These are phyloP conservation scores for Vigna angularis DNA, from an alignment of 306 rosid species.

Conservation along the genomic window DNA sequence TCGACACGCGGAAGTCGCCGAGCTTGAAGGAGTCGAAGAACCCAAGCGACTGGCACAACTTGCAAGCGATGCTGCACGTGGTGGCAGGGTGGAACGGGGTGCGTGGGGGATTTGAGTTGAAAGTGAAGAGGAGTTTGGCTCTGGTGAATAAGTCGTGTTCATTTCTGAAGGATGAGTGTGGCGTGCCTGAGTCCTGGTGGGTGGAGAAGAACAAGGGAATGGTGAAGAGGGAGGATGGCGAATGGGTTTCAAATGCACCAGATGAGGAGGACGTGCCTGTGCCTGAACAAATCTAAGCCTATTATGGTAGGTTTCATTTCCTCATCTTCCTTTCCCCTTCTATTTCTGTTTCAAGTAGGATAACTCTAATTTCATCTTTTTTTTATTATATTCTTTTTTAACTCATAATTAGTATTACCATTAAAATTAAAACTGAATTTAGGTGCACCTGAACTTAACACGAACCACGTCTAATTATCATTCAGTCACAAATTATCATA, in stretches of 20 bases:
- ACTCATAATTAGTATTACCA: too few species aligned
- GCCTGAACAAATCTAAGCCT: constrained; percentile 48
- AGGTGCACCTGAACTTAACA: too few species aligned
- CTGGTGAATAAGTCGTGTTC: constrained; percentile 70
- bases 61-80: constrained; percentile 73
- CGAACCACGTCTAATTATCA: too few species aligned
- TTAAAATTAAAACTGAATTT: too few species aligned
- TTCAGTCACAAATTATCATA: too few species aligned
- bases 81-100: constrained; percentile 84
- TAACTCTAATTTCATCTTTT: too few species aligned
- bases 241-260: constrained; percentile 60
- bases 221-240: constrained; percentile 61
- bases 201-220: constrained; percentile 74
- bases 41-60: constrained; percentile 72
- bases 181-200: constrained; percentile 69
- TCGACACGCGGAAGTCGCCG: constrained; percentile 61
- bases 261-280: constrained; percentile 65
- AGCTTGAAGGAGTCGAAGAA: constrained; percentile 64
- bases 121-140: constrained; percentile 71
- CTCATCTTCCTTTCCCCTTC: too few species aligned
- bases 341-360: too few species aligned
- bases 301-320: too few species aligned
- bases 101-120: constrained; percentile 55
- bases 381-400: too few species aligned
- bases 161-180: constrained; percentile 50